Conservation (phyloP, 345 rosid genomes). For the Rhodamnia rubescens region DNA sequence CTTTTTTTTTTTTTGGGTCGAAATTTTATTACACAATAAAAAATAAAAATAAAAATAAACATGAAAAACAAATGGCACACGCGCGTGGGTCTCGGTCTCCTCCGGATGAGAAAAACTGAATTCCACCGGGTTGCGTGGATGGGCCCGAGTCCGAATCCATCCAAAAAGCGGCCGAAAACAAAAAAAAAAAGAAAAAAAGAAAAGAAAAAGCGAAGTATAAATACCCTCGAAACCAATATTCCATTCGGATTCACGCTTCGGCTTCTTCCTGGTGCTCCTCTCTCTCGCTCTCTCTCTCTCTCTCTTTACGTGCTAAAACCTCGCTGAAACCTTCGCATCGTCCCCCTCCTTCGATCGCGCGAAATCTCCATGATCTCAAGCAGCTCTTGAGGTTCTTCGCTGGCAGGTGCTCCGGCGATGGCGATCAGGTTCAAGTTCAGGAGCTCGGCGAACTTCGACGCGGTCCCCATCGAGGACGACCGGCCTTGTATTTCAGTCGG, state of each 20-base stretch:
- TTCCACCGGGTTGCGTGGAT: neutral
- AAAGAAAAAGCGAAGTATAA: neutral
- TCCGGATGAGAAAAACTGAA: too few relatives aligned
- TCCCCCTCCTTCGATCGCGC: neutral
- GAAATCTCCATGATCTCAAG: neutral
- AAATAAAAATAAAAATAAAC: neutral
- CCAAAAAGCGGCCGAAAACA: neutral
- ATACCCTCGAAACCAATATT: neutral
- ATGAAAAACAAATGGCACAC: neutral
- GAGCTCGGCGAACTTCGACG: constrained; percentile 3
- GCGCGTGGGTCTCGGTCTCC: neutral
- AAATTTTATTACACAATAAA: neutral
- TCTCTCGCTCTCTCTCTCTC: neutral
- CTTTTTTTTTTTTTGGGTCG: too few relatives aligned
- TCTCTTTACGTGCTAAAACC: neutral
- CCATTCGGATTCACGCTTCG: neutral
- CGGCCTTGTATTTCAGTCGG: neutral
- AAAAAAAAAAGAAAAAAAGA: neutral
- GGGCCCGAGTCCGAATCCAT: neutral
- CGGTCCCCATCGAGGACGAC: neutral
- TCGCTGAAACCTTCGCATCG: neutral
- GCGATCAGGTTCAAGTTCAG: constrained; percentile 9
- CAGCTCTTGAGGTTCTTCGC: neutral
- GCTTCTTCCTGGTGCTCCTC: neutral
- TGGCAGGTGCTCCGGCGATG: neutral